Conservation (phyloP, 768 basidiomycete species). For the Kwoniella dendrophila region DNA sequence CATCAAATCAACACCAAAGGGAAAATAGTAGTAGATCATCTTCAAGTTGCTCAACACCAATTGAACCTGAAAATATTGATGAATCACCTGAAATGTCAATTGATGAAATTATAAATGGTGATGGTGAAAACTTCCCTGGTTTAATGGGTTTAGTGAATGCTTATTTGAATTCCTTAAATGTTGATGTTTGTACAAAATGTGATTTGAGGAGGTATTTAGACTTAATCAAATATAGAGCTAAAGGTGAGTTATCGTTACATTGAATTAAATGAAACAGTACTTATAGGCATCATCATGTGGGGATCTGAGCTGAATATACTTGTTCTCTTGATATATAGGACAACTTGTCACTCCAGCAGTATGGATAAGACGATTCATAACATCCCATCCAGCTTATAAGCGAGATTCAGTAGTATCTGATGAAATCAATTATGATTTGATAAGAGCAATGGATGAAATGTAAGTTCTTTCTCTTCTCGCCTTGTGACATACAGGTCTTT, state of each 20-base stretch:
- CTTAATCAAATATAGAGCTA: constrained; percentile 73
- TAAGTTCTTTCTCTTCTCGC: constrained; percentile 59
- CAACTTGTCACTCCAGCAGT: constrained; percentile 80
- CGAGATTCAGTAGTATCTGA: constrained; percentile 87
- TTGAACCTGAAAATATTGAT: constrained; percentile 58
- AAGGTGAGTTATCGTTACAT: constrained; percentile 62
- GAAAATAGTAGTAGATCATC: constrained; percentile 8
- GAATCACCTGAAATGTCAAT: constrained; percentile 93
- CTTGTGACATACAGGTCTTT: background rate
- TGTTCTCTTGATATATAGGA: constrained; percentile 64
- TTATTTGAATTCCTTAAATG: constrained; percentile 83
- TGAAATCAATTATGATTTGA: constrained; percentile 91
- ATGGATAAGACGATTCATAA: constrained; percentile 92
- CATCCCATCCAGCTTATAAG: constrained; percentile 86
- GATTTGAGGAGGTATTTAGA: constrained; percentile 77
- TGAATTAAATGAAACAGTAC: background rate
- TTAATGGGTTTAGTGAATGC: constrained; percentile 76
- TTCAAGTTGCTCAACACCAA: constrained; percentile 31
- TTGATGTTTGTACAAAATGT: constrained; percentile 64
- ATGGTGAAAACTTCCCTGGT: constrained; percentile 74
- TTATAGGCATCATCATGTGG: background rate
- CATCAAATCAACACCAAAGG: background rate
- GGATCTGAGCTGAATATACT: too few species aligned
- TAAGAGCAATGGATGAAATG: constrained; percentile 88
- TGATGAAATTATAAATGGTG: constrained; percentile 92